Evolutionary conservation across 345 rosid genomes (phyloP).

Genomic region (Orychophragmus violaceus): DNA sequence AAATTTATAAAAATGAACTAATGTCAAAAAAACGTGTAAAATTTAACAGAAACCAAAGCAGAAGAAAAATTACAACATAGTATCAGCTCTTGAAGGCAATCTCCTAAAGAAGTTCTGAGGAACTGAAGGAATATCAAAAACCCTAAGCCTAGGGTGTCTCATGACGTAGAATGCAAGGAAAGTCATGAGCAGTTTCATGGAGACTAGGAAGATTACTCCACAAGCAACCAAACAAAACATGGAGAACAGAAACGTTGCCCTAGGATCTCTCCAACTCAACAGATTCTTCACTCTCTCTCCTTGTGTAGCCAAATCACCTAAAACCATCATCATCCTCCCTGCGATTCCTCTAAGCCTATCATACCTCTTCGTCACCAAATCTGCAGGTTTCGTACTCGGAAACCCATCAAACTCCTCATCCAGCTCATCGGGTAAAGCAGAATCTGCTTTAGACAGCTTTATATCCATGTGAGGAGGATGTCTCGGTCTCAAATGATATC

Average conservation of each 20-base stretch:
- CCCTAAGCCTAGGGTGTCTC: constrained; percentile 29
- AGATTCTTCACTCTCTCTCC: constrained; percentile 56
- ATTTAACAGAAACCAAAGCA: neutral
- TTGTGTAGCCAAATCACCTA: constrained; percentile 46
- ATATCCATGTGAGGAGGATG: constrained; percentile 39
- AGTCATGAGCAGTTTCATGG: constrained; percentile 32
- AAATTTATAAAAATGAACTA: neutral
- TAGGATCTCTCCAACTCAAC: constrained; percentile 68
- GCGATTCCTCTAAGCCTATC: constrained; percentile 34
- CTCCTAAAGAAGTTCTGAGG: constrained; percentile 30
- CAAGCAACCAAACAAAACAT: constrained; percentile 50
- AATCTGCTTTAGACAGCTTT: constrained; percentile 31
- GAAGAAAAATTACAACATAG: constrained; percentile 14
- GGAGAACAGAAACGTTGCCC: constrained; percentile 49
- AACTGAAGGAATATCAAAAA: constrained; percentile 20
- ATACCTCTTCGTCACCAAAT: constrained; percentile 29
- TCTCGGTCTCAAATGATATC: constrained; percentile 33
- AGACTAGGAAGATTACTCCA: constrained; percentile 42
- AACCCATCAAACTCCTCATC: constrained; percentile 35
- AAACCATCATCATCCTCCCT: constrained; percentile 33
- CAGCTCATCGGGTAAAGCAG: constrained; percentile 21
- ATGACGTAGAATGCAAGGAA: constrained; percentile 24
- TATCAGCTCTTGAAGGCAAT: constrained; percentile 28
- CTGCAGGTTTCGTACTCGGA: constrained; percentile 17
- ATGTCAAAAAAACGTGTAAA: neutral